Conservation (phyloP, 805 yeast species). For the Cyberlindnera mississippiensis region DNA sequence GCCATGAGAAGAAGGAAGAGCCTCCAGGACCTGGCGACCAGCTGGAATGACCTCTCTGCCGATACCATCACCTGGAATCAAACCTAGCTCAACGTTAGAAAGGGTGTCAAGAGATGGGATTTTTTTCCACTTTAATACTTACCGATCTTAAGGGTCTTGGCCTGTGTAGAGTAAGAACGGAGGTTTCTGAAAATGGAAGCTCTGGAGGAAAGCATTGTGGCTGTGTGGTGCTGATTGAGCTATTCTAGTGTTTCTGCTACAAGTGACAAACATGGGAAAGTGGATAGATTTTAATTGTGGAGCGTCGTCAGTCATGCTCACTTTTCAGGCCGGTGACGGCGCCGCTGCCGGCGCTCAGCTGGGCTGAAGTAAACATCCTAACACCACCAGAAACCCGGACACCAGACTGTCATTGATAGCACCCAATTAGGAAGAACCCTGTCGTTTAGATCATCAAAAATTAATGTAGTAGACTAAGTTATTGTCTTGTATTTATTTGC, state of each 20-base stretch:
- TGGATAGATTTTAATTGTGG: not conserved
- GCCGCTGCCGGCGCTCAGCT: conserved; percentile 2
- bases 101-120: conserved; percentile 15
- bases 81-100: conserved; percentile 28
- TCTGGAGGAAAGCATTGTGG: conserved; percentile 16
- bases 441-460: too few species aligned
- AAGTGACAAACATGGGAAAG: too few species aligned
- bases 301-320: conserved; percentile 1
- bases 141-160: conserved; percentile 50
- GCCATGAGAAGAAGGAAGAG: conserved; percentile 70
- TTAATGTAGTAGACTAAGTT: too few species aligned
- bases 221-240: not conserved
- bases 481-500: too few species aligned
- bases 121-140: conserved; percentile 1
- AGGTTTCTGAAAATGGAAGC: conserved; percentile 6
- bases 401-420: too few species aligned
- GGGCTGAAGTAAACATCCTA: too few species aligned
- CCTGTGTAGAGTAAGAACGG: conserved; percentile 34
- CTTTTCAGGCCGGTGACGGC: conserved; percentile 3
- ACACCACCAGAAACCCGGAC: too few species aligned
- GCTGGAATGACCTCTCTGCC: conserved; percentile 98
- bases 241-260: too few species aligned
- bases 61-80: conserved; percentile 98
- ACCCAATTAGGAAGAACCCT: too few species aligned
- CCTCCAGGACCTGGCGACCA: conserved; percentile 82